Conservation (phyloP, 2,329 filamentous ascomycete genomes). For the Hypoxylon sp. region DNA sequence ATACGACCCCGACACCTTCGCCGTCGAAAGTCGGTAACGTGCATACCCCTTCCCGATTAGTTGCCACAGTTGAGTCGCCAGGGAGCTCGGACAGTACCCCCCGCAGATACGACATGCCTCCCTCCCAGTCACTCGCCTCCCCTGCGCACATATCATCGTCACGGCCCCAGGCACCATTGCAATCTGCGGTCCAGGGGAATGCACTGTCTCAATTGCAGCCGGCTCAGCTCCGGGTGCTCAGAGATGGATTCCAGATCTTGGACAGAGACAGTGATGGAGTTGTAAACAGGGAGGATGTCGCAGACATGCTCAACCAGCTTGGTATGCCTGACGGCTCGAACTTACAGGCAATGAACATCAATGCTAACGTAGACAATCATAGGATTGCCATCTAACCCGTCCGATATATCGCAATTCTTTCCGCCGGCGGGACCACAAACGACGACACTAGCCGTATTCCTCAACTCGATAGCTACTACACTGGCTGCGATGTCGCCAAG, state of each 20-base stretch:
- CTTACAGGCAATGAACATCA: not conserved
- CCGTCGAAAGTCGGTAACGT: conserved; percentile 65
- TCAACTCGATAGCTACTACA: conserved; percentile 83
- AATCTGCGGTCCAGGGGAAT: conserved; percentile 62
- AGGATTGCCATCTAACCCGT: conserved; percentile 81
- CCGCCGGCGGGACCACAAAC: conserved; percentile 78
- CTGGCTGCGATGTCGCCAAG: conserved; percentile 82
- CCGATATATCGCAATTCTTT: conserved; percentile 86
- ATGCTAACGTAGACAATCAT: conserved; percentile 24
- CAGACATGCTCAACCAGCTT: conserved; percentile 88
- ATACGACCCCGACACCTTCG: conserved; percentile 75
- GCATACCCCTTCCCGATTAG: conserved; percentile 63
- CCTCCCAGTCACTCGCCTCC: conserved; percentile 51
- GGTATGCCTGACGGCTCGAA: conserved; percentile 64
- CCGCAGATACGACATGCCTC: conserved; percentile 45
- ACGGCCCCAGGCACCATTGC: conserved; percentile 52
- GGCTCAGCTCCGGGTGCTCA: conserved; percentile 85
- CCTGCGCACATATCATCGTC: conserved; percentile 56
- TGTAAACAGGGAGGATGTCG: conserved; percentile 86
- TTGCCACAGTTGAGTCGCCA: conserved; percentile 57
- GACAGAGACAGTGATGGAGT: conserved; percentile 89
- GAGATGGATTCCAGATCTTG: conserved; percentile 93
- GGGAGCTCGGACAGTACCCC: conserved; percentile 56
- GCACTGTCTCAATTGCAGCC: conserved; percentile 82
- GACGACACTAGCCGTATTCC: conserved; percentile 86